phyloP scores from a whole-genome alignment of 2,329 filamentous ascomycete species.

The Aureobasidium sp. region DNA sequence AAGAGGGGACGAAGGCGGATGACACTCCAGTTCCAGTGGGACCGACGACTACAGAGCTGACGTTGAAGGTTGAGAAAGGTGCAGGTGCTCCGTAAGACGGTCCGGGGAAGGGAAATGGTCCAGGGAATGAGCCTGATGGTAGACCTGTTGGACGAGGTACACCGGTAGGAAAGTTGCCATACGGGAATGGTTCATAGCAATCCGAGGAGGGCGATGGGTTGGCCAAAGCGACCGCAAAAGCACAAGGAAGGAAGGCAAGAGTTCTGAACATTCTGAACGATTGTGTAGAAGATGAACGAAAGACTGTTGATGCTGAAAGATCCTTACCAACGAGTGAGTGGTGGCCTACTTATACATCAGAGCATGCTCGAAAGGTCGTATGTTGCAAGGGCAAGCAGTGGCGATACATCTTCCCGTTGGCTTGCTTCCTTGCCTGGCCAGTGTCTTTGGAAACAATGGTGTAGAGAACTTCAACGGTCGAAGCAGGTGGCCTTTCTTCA shows the following conservation, averaged over 20 bases:
- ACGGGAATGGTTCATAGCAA: slow-evolving; percentile 9
- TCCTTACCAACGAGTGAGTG: background rate
- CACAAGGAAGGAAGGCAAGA: background rate
- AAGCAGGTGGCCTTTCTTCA: slow-evolving; percentile 1
- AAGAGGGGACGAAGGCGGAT: slow-evolving; percentile 3
- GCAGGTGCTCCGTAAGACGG: slow-evolving; percentile 3
- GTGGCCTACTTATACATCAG: slow-evolving; percentile 6
- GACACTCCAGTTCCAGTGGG: slow-evolving; percentile 8
- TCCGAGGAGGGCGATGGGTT: background rate
- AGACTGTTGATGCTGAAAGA: background rate
- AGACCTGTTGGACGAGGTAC: background rate
- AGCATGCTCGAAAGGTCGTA: background rate
- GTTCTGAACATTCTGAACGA: slow-evolving; percentile 6
- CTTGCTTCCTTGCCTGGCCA: slow-evolving; percentile 4
- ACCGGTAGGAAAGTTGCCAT: background rate
- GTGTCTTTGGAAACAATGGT: background rate
- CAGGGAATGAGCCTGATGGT: background rate
- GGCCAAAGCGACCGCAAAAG: background rate
- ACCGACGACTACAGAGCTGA: background rate
- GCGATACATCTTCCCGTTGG: background rate
- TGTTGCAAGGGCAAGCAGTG: background rate
- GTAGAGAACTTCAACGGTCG: background rate
- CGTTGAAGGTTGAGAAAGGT: slow-evolving; percentile 7
- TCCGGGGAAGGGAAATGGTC: background rate
- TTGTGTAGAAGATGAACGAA: background rate